Percentiles rank a stretch among this genome's conserved stretches.
These are phyloP conservation scores for Scheffersomyces illinoinensis DNA, from an alignment of 1,139 yeast genomes.

Conservation along the genomic window DNA sequence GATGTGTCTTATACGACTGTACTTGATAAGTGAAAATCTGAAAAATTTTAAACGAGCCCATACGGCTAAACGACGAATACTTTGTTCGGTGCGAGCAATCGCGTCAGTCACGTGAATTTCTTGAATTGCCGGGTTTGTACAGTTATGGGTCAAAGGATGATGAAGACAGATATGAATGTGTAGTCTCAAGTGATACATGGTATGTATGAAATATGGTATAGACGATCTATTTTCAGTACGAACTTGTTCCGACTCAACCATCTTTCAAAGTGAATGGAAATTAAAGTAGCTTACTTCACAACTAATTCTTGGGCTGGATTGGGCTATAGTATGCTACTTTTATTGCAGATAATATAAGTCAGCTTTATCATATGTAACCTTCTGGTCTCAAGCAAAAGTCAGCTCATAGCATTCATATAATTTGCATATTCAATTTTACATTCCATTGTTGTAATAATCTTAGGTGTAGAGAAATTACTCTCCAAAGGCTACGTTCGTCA, in stretches of 20 bases:
- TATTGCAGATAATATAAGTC: background rate
- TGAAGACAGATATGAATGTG: background rate
- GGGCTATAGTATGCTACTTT: background rate
- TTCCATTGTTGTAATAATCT: background rate
- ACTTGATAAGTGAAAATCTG: background rate
- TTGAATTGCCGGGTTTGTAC: background rate
- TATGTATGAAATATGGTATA: too few relatives aligned
- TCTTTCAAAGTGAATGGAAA: background rate
- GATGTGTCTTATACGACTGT: background rate
- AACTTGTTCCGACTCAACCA: background rate
- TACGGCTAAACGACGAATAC: background rate
- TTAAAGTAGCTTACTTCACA: background rate
- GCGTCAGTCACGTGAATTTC: background rate
- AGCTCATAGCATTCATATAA: too few relatives aligned
- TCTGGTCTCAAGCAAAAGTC: background rate
- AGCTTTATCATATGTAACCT: background rate
- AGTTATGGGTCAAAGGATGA: background rate
- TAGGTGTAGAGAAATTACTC: background rate
- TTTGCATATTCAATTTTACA: background rate
- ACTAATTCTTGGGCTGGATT: too few relatives aligned
- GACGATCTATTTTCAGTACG: too few relatives aligned
- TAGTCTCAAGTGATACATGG: too few relatives aligned
- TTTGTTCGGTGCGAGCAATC: background rate
- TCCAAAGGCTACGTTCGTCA: background rate
- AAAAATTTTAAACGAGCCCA: background rate